Base-by-base conservation (phyloP, 106 monocot species). In the Ottelia alismoides region DNA sequence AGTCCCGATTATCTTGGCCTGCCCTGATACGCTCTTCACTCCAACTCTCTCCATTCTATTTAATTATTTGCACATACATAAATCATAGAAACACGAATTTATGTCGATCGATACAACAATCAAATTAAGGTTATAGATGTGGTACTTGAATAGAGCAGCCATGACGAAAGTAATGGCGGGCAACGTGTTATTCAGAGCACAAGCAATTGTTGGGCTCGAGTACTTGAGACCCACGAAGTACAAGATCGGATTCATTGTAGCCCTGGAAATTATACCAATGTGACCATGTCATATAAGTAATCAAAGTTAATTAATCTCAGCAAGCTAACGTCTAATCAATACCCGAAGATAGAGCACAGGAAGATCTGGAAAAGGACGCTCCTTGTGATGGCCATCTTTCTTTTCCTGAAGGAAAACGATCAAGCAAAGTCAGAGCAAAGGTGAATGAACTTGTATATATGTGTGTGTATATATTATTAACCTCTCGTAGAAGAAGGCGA, bases 161-260 rank as follows among this genome's bases (percentile, higher is more conserved):
- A 92, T 66, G 68, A 83, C 49, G 74, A 92, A 92, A 2, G 92
- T 92, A 49, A 87, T 66, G 24, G 87, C 87, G 0, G 87, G 92
- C 2, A 92, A 74, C 21, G 70, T 79, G 67, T 87, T 92, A 68
- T 35, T 70, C n/a, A 87, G 74, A 11, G 92, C 87, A 28, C 77
- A 77, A 0, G 87, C 87, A 10, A 87, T 66, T n/a, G 87, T 92
- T 18, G 92, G 77, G 0, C 76, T 69, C 3, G 92, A 74, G 45
- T 74, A 69, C 63, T 92, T 87, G 53, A 92, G 82, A 7, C 92
- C 92, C 2, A 87, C 20, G 30, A 87, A 83, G 66, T 80, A 92
- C 0, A 87, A 49, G 9, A 83, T 25, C 57, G 82, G 92, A 48
- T 92, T 92, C 40, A 76, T 11, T 2, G 92, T 92, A 17, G 79